A percentile compares a stretch with the other conserved stretches of the same genome.
Conservation (phyloP, 768 basidiomycete species). For the Chalciporus pseudorubinellus region DNA sequence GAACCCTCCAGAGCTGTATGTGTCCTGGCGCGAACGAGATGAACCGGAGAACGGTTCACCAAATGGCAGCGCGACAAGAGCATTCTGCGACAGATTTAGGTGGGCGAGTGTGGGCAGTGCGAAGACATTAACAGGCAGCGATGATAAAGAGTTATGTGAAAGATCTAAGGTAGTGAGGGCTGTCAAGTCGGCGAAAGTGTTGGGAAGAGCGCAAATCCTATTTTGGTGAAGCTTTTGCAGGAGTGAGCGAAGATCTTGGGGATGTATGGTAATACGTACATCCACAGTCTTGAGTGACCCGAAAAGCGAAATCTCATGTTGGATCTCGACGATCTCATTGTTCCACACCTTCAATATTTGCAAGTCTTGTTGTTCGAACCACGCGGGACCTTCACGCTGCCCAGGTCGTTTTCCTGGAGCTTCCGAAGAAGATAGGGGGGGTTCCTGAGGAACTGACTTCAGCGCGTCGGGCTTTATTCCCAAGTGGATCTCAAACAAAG, state of each 20-base stretch:
- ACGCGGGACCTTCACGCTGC: constrained; percentile 50
- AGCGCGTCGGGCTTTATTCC: constrained; percentile 70
- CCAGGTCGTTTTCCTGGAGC: constrained; percentile 38
- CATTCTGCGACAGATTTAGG: constrained; percentile 73
- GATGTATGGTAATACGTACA: constrained; percentile 43
- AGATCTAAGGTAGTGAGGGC: constrained; percentile 67
- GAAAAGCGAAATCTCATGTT: constrained; percentile 81
- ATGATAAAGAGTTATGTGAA: constrained; percentile 65
- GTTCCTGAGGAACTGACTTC: constrained; percentile 61
- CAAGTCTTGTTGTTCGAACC: constrained; percentile 83
- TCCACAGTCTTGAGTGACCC: constrained; percentile 79
- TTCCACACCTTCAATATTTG: constrained; percentile 74
- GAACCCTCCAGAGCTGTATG: constrained; percentile 49
- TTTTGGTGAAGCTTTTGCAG: constrained; percentile 69
- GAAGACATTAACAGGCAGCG: constrained; percentile 63
- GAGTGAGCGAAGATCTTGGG: not conserved
- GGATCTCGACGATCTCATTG: constrained; percentile 76
- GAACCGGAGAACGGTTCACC: constrained; percentile 49
- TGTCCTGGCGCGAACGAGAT: constrained; percentile 21
- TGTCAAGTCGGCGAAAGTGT: constrained; percentile 65
- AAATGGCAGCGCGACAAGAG: constrained; percentile 59
- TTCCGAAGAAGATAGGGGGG: constrained; percentile 42
- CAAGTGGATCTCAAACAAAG: constrained; percentile 77
- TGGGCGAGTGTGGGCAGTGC: constrained; percentile 63
- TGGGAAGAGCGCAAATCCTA: constrained; percentile 58